A percentile compares a stretch with the other conserved stretches of the same genome.
These are phyloP conservation scores for Hydnomerulius pinastri DNA, from an alignment of 768 basidiomycete genomes.

Conservation along the genomic window DNA sequence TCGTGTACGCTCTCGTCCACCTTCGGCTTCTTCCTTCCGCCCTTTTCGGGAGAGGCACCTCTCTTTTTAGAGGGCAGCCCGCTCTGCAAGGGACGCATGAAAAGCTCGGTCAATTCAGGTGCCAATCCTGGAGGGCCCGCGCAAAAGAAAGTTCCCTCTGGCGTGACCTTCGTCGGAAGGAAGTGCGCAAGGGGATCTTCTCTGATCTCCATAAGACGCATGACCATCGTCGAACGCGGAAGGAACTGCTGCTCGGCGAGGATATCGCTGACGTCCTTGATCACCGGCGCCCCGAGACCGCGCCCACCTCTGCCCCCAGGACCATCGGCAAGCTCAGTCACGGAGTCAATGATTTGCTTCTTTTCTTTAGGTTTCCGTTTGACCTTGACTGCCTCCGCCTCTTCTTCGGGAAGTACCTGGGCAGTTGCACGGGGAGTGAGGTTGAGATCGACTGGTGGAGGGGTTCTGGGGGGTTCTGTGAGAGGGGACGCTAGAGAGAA, in stretches of 20 bases:
- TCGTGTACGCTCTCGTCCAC: conserved; percentile 49
- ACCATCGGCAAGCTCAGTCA: conserved; percentile 78
- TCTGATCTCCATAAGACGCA: conserved; percentile 84
- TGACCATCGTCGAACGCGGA: conserved; percentile 79
- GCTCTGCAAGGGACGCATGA: conserved; percentile 72
- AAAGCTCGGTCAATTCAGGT: conserved; percentile 81
- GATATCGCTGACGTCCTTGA: conserved; percentile 64
- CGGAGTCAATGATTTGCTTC: conserved; percentile 89
- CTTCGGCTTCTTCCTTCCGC: conserved; percentile 58
- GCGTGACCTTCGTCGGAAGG: conserved; percentile 76
- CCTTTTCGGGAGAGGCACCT: conserved; percentile 56
- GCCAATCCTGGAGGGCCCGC: conserved; percentile 84
- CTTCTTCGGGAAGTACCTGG: conserved; percentile 39
- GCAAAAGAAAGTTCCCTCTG: conserved; percentile 74
- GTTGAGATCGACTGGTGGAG: conserved; percentile 60
- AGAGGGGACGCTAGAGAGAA: conserved; percentile 65
- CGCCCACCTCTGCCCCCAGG: conserved; percentile 56
- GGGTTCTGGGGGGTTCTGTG: conserved; percentile 74
- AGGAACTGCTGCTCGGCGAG: conserved; percentile 82
- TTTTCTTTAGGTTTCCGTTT: conserved; percentile 67
- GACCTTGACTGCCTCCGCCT: conserved; percentile 35
- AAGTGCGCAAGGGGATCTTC: conserved; percentile 85
- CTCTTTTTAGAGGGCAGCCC: conserved; percentile 58
- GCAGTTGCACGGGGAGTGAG: conserved; percentile 51
- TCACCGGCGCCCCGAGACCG: conserved; percentile 57